Evolutionary conservation across 225 moss, liverwort and hornwort species (phyloP).

Genomic region (Antitrichia curtipendula): DNA sequence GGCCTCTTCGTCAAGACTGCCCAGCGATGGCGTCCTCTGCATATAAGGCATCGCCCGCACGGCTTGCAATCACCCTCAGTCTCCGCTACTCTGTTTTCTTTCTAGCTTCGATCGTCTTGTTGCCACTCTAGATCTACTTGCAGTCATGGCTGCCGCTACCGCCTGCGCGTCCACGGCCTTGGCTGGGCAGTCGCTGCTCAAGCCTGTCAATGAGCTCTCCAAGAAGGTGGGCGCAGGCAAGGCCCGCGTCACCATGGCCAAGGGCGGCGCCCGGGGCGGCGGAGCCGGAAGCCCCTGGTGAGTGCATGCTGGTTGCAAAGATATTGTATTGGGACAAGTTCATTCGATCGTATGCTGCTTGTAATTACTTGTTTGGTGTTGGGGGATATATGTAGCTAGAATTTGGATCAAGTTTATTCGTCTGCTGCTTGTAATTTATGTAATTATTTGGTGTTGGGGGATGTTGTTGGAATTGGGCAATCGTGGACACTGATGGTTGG

Average conservation of each 20-base stretch:
- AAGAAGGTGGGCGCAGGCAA: neutral
- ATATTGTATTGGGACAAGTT: neutral
- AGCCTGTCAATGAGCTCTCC: neutral
- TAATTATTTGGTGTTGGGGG: neutral
- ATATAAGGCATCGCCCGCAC: neutral
- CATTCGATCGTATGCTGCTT: neutral
- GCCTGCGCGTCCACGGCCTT: neutral
- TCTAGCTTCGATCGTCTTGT: neutral
- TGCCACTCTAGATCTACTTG: neutral
- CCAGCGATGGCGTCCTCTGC: neutral
- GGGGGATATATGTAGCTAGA: too few species aligned
- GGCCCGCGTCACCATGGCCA: neutral
- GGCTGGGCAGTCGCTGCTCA: neutral
- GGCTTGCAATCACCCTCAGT: neutral
- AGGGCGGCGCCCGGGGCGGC: too few species aligned
- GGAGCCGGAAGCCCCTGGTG: neutral
- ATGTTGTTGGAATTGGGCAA: neutral
- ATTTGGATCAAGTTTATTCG: fast-evolving
- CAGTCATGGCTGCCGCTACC: neutral
- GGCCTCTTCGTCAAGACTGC: too few species aligned
- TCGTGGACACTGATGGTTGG: neutral
- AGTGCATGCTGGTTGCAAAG: neutral
- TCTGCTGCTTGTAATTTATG: neutral
- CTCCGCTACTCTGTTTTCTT: neutral
- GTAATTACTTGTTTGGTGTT: fast-evolving